Conservation (phyloP, 805 yeast genomes). For the Suhomyces vadensis region DNA sequence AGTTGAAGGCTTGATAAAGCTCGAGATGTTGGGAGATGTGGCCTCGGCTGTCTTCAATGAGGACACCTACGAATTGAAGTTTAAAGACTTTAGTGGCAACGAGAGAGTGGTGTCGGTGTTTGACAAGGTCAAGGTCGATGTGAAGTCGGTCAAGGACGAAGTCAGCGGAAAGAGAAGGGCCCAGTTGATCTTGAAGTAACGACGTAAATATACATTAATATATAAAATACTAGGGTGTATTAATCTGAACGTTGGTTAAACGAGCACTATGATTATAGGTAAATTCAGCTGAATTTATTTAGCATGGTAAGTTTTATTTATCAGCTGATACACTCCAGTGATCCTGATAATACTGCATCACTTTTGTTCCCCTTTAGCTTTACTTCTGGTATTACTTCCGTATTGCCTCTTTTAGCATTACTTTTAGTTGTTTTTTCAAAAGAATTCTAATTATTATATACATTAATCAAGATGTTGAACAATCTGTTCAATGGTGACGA, state of each 20-base stretch:
- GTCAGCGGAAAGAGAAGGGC: conserved; percentile 92
- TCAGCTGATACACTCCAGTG: too few relatives aligned
- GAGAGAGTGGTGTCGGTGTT: conserved; percentile 65
- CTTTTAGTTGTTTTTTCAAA: too few relatives aligned
- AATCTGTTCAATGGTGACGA: conserved; percentile 77
- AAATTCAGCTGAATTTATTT: too few relatives aligned
- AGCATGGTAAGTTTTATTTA: too few relatives aligned
- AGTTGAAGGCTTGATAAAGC: conserved; percentile 86
- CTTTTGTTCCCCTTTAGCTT: too few relatives aligned
- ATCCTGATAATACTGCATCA: too few relatives aligned
- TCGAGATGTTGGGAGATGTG: conserved; percentile 71
- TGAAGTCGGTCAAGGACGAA: conserved; percentile 80
- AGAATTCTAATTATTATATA: too few relatives aligned
- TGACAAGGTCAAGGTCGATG: conserved; percentile 82
- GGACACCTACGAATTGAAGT: conserved; percentile 67
- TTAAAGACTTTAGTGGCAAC: conserved; percentile 48
- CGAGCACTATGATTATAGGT: too few relatives aligned
- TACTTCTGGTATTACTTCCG: too few relatives aligned
- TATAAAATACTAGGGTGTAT: too few relatives aligned
- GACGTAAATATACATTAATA: neutral
- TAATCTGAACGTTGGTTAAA: too few relatives aligned
- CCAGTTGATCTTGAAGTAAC: conserved; percentile 58
- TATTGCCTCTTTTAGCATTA: too few relatives aligned
- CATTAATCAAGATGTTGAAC: conserved; percentile 35
- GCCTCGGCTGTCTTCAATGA: conserved; percentile 71